Conservation (phyloP, 2,329 filamentous ascomycete species). For the Basipetospora sp. region DNA sequence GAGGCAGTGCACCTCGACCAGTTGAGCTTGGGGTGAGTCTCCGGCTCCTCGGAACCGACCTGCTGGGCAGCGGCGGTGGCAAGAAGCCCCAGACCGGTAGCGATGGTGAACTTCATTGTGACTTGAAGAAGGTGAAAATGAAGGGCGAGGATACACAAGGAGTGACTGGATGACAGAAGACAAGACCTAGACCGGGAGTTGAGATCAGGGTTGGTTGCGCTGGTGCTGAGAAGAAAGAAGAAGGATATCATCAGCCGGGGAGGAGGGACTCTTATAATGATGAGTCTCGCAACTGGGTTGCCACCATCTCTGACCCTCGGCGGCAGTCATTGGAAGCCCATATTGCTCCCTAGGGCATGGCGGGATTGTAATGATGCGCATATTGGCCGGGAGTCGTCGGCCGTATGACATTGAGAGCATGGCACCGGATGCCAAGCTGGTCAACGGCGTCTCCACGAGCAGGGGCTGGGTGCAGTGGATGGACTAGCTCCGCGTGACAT, state of each 20-base stretch:
- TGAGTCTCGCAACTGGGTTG: too few species aligned
- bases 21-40: conserved; percentile 29
- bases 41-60: conserved; percentile 22
- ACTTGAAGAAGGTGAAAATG: background rate
- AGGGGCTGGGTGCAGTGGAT: too few species aligned
- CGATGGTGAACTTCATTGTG: conserved; percentile 6
- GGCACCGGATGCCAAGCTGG: too few species aligned
- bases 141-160: background rate
- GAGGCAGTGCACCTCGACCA: conserved; percentile 28
- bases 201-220: background rate
- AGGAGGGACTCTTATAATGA: background rate
- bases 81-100: conserved; percentile 14
- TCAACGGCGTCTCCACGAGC: too few species aligned
- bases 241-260: background rate
- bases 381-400: too few species aligned
- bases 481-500: too few species aligned
- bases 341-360: too few species aligned
- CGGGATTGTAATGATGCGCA: too few species aligned
- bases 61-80: conserved; percentile 25
- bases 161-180: background rate
- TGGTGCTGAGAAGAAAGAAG: background rate
- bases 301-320: too few species aligned
- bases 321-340: too few species aligned
- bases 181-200: background rate
- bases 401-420: too few species aligned